Evolutionary conservation across 768 basidiomycete genomes (phyloP).

Genomic region (Astraeus odoratus): DNA sequence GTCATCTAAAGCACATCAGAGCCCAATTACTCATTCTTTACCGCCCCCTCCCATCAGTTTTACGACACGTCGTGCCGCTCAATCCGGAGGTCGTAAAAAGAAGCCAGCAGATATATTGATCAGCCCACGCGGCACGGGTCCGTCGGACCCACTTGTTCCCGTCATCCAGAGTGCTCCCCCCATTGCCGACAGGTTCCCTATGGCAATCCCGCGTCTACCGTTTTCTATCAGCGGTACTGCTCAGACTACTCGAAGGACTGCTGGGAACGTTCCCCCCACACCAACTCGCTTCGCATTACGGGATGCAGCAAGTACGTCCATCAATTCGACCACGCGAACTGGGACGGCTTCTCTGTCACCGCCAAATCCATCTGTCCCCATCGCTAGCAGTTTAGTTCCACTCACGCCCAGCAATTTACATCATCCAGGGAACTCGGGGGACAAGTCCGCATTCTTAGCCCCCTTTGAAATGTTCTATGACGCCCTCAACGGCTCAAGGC

Average conservation of each 20-base stretch:
- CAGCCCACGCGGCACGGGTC: conserved; percentile 54
- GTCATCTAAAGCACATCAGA: conserved; percentile 18
- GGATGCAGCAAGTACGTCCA: conserved; percentile 13
- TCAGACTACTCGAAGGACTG: conserved; percentile 44
- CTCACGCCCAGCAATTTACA: conserved; percentile 64
- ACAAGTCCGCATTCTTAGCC: conserved; percentile 71
- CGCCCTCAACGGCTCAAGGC: conserved; percentile 70
- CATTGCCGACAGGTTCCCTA: conserved; percentile 43
- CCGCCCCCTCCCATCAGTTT: conserved; percentile 73
- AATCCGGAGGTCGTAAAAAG: conserved; percentile 51
- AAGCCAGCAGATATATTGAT: conserved; percentile 79
- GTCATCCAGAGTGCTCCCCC: conserved; percentile 76
- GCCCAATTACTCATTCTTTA: conserved; percentile 32
- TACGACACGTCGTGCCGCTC: conserved; percentile 64
- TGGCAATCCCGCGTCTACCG: conserved; percentile 64
- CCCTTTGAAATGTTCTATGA: conserved; percentile 85
- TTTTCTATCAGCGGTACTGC: conserved; percentile 35
- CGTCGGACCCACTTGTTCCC: conserved; percentile 50
- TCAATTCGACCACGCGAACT: conserved; percentile 23
- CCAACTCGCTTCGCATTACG: conserved; percentile 57
- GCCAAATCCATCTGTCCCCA: conserved; percentile 58
- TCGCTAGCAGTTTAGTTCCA: conserved; percentile 57
- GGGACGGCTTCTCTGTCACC: conserved; percentile 39
- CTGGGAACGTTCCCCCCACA: conserved; percentile 63
- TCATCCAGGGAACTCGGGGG: conserved; percentile 51